Conservation (phyloP, 176 grass and related monocot genomes). For the barley (Hordeum vulgare) region MorexV3_pseudomolecules_assembly NC_058519.1:61186329-61186828, state of each 20-base stretch:
- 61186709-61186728: neutral
- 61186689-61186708: neutral
- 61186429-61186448: neutral
- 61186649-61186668: neutral
- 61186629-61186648: neutral
- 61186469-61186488: neutral
- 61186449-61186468: neutral
- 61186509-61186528: neutral
- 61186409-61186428: neutral
- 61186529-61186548: neutral
- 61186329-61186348: neutral
- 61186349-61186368: neutral
- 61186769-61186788: neutral
- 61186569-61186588: neutral
- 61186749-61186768: neutral
- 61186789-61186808: neutral
- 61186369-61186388: neutral
- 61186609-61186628: neutral
- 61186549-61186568: neutral
- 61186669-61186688: neutral
- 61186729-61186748: neutral
- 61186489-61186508: neutral
- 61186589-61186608: neutral
- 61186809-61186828: conserved; percentile 7
- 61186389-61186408: neutral